Evolutionary conservation across 805 yeast species (phyloP).

Genomic region (Kodamaea hsintzibuensis): DNA sequence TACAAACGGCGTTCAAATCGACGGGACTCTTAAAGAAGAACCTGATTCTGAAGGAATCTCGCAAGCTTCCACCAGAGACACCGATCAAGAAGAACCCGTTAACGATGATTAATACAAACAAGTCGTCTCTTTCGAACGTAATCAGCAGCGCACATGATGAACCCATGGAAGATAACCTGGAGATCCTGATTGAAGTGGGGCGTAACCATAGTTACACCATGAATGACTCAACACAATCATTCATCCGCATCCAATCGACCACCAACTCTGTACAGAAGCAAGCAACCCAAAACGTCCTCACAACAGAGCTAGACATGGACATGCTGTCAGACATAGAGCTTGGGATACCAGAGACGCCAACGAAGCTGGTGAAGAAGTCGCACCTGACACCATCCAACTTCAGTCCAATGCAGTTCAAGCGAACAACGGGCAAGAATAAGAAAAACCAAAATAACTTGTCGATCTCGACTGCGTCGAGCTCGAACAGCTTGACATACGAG

Average conservation of each 20-base stretch:
- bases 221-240: slow-evolving; percentile 35
- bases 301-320: slow-evolving; percentile 19
- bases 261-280: slow-evolving; percentile 15
- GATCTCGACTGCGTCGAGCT: slow-evolving; percentile 6
- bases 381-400: slow-evolving; percentile 30
- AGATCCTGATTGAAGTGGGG: slow-evolving; percentile 42
- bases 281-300: slow-evolving; percentile 1
- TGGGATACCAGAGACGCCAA: slow-evolving; percentile 40
- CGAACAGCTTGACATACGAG: slow-evolving; percentile 16
- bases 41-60: slow-evolving; percentile 20
- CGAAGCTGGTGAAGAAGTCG: slow-evolving; percentile 33
- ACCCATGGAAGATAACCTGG: slow-evolving; percentile 19
- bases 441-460: slow-evolving; percentile 10
- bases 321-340: slow-evolving; percentile 20
- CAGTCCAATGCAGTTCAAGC: slow-evolving; percentile 20
- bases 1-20: slow-evolving; percentile 80
- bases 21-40: slow-evolving; percentile 66
- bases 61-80: slow-evolving; percentile 44
- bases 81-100: slow-evolving; percentile 45
- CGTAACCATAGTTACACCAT: slow-evolving; percentile 29
- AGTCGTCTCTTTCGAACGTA: slow-evolving; percentile 19
- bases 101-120: slow-evolving; percentile 30
- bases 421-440: slow-evolving; percentile 1
- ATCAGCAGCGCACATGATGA: slow-evolving; percentile 23
- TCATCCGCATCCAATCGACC: slow-evolving; percentile 30